A percentile compares a stretch with the other conserved stretches of the same genome.
Evolutionary conservation across 176 grass and related monocot genomes (phyloP).

Genomic region (Zea luxurians): DNA sequence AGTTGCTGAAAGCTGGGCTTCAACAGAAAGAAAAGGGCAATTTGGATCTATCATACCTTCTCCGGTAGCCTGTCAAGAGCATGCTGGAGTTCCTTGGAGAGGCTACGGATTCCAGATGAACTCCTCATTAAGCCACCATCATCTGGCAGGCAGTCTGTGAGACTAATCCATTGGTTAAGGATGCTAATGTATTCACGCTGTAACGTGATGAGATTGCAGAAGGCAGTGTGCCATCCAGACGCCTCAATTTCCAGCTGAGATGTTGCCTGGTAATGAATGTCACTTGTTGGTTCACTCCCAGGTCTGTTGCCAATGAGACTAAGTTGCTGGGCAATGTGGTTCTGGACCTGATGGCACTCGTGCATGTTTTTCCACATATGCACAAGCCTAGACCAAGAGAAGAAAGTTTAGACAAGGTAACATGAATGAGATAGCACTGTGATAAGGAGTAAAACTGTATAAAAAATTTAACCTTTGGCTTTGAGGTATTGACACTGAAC

Average conservation of each 20-base stretch:
- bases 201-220: conserved; percentile 73
- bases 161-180: conserved; percentile 84
- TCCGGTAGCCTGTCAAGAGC: conserved; percentile 65
- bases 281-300: conserved; percentile 78
- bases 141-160: conserved; percentile 71
- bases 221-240: conserved; percentile 79
- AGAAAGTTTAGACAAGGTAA: conserved; percentile 30
- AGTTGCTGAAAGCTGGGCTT: conserved; percentile 20
- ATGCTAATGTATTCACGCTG: conserved; percentile 73
- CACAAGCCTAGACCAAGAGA: conserved; percentile 62
- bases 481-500: conserved; percentile 11
- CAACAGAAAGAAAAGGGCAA: conserved; percentile 28
- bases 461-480: conserved; percentile 11
- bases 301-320: conserved; percentile 58
- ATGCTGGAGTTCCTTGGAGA: conserved; percentile 68
- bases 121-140: conserved; percentile 56
- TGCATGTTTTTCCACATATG: conserved; percentile 97
- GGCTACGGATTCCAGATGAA: conserved; percentile 55
- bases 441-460: conserved; percentile 3
- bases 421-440: not conserved
- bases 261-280: conserved; percentile 67
- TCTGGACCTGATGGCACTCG: conserved; percentile 97
- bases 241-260: conserved; percentile 83
- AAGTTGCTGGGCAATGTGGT: conserved; percentile 73
- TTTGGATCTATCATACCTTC: conserved; percentile 61